A percentile compares a stretch with the other conserved stretches of the same genome.
phyloP scores from a whole-genome alignment of 176 grass and related monocot species.

The Olyra latifolia region DNA sequence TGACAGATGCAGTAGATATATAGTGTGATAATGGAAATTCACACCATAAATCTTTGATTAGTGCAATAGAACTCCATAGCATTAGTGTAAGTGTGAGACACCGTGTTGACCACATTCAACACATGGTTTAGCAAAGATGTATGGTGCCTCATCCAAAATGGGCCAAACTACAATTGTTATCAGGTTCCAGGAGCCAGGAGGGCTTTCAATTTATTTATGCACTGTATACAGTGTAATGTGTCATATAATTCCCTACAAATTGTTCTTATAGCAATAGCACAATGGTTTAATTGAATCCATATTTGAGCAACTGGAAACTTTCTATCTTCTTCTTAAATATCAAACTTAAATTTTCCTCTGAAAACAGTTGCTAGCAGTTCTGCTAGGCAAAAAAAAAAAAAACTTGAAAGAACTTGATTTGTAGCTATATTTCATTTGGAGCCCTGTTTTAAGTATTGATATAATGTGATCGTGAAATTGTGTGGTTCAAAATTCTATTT shows the following conservation, averaged over 20 bases:
- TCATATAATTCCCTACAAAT: background rate
- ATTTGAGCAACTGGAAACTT: background rate
- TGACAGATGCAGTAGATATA: background rate
- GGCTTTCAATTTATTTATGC: background rate
- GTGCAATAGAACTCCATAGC: background rate
- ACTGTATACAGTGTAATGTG: background rate
- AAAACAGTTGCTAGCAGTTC: too few species aligned
- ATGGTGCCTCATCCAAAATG: conserved; percentile 3
- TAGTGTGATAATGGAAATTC: background rate
- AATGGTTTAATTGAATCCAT: background rate
- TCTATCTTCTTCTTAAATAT: background rate
- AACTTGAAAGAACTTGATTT: background rate
- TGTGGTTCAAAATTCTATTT: background rate
- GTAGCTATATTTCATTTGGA: background rate
- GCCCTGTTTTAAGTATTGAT: background rate
- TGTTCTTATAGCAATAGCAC: background rate
- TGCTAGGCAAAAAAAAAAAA: too few species aligned
- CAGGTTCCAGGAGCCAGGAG: background rate
- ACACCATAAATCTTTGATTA: conserved; percentile 4
- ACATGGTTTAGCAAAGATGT: background rate
- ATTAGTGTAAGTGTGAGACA: conserved; percentile 17
- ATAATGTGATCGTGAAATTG: background rate
- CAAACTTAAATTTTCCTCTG: too few species aligned
- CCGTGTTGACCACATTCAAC: background rate
- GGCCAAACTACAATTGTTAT: conserved; percentile 10